A percentile compares a stretch with the other conserved stretches of the same genome.
Evolutionary conservation across 169 alveolate species (phyloP).

Genomic region (Besnoitia besnoiti): DNA sequence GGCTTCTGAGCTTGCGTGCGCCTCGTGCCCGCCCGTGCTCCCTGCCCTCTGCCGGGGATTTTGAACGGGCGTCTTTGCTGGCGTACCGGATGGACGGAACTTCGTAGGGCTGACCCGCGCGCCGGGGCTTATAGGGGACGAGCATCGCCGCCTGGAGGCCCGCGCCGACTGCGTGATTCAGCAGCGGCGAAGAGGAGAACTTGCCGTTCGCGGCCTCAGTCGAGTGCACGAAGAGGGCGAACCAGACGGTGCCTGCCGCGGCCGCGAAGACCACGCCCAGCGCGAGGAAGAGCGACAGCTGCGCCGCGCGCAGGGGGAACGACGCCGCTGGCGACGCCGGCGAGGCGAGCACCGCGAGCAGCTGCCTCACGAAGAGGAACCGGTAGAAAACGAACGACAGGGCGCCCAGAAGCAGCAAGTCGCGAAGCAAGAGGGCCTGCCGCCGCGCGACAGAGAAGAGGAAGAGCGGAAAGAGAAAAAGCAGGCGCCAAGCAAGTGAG

Average conservation of each 20-base stretch:
- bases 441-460: background rate
- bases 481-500: background rate
- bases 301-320: conserved; percentile 49
- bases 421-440: background rate
- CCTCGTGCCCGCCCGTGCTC: too few species aligned
- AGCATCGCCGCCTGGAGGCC: conserved; percentile 54
- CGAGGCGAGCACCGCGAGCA: background rate
- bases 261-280: conserved; percentile 15
- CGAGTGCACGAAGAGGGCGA: conserved; percentile 61
- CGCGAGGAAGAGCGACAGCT: conserved; percentile 47
- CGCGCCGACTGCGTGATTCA: conserved; percentile 51
- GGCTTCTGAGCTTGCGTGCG: too few species aligned
- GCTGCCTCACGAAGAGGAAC: background rate
- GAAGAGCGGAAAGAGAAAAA: background rate
- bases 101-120: background rate
- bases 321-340: conserved; percentile 35
- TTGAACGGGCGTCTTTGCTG: too few species aligned
- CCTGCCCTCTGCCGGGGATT: too few species aligned
- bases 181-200: conserved; percentile 33
- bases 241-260: conserved; percentile 33
- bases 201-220: conserved; percentile 68
- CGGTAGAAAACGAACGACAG: background rate
- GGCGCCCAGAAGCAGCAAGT: background rate
- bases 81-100: background rate
- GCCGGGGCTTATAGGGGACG: conserved; percentile 64